Percentiles rank a stretch among this genome's conserved stretches.
Evolutionary conservation across 2,329 filamentous ascomycete species (phyloP).

Genomic region (Grosmannia huntii): DNA sequence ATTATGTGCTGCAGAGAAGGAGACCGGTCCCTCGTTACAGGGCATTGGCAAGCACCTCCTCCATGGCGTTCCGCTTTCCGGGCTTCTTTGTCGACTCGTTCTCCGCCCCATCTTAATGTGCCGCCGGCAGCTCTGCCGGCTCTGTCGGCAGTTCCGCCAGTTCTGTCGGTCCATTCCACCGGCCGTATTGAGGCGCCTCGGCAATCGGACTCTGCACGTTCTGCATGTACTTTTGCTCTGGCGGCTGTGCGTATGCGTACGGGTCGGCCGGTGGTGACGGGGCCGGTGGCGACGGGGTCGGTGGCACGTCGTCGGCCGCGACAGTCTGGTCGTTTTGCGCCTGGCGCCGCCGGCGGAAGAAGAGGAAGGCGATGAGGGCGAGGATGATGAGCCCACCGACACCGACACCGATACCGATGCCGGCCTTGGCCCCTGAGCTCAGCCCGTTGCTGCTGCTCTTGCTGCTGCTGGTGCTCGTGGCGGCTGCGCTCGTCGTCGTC

Average conservation of each 20-base stretch:
- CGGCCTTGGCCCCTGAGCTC: slow-evolving; percentile 21
- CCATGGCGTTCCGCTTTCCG: background rate
- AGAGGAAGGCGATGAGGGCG: slow-evolving; percentile 14
- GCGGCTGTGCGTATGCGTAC: background rate
- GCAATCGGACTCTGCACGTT: background rate
- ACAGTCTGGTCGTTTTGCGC: background rate
- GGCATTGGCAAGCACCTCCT: background rate
- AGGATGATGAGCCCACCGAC: slow-evolving; percentile 20
- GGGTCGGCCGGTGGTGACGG: background rate
- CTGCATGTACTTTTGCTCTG: background rate
- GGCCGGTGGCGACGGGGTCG: background rate
- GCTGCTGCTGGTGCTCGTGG: background rate
- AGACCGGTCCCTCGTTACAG: too few relatives aligned
- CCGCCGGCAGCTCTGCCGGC: background rate
- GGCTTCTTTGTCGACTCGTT: background rate
- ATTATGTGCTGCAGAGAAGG: too few relatives aligned
- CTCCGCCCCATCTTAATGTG: too few relatives aligned
- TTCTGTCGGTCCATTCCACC: background rate
- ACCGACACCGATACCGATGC: slow-evolving; percentile 22
- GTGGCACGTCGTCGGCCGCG: background rate
- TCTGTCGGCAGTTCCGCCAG: background rate
- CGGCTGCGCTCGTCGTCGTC: background rate
- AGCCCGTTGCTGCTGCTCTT: slow-evolving; percentile 10
- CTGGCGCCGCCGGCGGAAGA: slow-evolving; percentile 1
- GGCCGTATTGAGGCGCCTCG: background rate